Evolutionary conservation across 163 green algal genomes (phyloP).

Genomic region (Scenedesmus sp.): DNA sequence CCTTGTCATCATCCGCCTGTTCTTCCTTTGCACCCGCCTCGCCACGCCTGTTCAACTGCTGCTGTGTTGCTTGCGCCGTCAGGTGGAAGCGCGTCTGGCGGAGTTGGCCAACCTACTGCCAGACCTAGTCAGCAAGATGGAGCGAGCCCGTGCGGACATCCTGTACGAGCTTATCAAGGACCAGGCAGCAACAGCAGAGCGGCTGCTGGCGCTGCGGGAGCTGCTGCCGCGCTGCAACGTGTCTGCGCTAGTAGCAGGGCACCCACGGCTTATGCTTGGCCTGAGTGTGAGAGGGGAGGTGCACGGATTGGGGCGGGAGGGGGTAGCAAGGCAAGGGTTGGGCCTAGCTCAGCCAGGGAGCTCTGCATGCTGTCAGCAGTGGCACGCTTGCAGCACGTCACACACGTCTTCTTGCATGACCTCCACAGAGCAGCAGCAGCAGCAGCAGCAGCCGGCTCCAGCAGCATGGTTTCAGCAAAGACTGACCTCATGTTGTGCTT

Average conservation of each 20-base stretch:
- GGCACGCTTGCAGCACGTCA: neutral
- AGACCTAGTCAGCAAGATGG: slow-evolving; percentile 47
- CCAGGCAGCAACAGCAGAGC: slow-evolving; percentile 36
- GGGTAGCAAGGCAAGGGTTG: neutral
- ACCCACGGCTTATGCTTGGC: slow-evolving; percentile 39
- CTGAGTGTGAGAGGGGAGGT: slow-evolving; percentile 19
- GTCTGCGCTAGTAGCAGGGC: slow-evolving; percentile 40
- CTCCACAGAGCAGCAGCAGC: neutral
- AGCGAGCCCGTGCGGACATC: slow-evolving; percentile 26
- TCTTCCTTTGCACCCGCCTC: too few species aligned
- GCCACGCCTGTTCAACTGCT: neutral
- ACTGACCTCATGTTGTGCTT: neutral
- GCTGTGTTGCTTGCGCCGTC: neutral
- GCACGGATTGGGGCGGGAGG: too few species aligned
- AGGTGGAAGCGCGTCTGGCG: slow-evolving; percentile 40
- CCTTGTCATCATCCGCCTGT: too few species aligned
- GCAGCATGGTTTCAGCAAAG: too few species aligned
- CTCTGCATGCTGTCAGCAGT: neutral
- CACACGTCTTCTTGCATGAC: neutral
- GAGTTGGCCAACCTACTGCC: slow-evolving; percentile 48
- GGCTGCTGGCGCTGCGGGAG: slow-evolving; percentile 45
- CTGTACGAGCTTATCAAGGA: slow-evolving; percentile 45
- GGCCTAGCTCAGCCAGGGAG: too few species aligned
- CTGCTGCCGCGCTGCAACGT: slow-evolving; percentile 47
- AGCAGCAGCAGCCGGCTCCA: slow-evolving; percentile 9